Evolutionary conservation across 2,329 filamentous ascomycete species (phyloP).

Genomic region (Fusarium ambrosium): DNA sequence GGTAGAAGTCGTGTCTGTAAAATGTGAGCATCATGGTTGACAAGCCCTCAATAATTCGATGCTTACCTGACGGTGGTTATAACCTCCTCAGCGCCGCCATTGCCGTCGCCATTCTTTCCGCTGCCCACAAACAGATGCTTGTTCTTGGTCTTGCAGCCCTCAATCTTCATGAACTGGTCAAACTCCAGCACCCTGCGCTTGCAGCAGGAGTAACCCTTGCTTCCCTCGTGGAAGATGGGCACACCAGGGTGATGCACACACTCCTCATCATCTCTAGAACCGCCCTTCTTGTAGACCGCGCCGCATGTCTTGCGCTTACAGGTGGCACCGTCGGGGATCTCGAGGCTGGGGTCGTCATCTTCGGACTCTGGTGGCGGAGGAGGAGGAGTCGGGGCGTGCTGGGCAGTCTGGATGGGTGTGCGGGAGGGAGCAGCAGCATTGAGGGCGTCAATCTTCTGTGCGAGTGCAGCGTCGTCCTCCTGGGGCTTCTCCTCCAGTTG

Average conservation of each 20-base stretch:
- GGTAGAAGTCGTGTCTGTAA: constrained; percentile 85
- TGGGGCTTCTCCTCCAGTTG: constrained; percentile 70
- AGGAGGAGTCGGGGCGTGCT: constrained; percentile 65
- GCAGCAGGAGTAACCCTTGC: constrained; percentile 97
- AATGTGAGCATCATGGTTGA: constrained; percentile 16
- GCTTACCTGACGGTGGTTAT: constrained; percentile 81
- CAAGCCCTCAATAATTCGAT: neutral
- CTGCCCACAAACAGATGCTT: constrained; percentile 88
- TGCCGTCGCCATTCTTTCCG: constrained; percentile 72
- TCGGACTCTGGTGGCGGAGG: constrained; percentile 82
- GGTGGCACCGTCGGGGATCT: constrained; percentile 78
- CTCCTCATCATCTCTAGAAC: constrained; percentile 75
- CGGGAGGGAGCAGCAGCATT: constrained; percentile 58
- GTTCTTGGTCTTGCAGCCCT: constrained; percentile 86
- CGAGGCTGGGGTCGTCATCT: constrained; percentile 82
- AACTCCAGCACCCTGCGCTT: constrained; percentile 96
- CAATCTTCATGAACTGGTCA: constrained; percentile 96
- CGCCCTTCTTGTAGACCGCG: constrained; percentile 71
- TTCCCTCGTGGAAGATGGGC: constrained; percentile 97
- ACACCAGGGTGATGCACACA: constrained; percentile 92
- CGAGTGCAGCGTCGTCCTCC: constrained; percentile 57
- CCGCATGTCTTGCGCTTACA: constrained; percentile 86
- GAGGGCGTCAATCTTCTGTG: constrained; percentile 68
- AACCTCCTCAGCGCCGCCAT: constrained; percentile 73
- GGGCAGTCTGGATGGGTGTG: constrained; percentile 57